phyloP scores from a whole-genome alignment of 2,329 filamentous ascomycete species.

The Botrytis elliptica region DNA sequence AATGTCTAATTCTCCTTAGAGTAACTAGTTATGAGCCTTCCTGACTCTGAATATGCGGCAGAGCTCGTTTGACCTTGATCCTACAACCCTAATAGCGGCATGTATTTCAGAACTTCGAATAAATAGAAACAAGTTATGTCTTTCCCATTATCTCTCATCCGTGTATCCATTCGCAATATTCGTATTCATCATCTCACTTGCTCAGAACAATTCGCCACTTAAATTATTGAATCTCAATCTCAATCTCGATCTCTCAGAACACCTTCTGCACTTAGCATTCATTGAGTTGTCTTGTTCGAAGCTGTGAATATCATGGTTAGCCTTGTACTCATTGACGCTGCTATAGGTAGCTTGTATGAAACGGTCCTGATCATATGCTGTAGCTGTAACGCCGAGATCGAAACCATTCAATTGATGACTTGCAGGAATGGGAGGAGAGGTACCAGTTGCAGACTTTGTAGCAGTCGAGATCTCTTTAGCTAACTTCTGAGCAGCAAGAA shows the following conservation, averaged over 20 bases:
- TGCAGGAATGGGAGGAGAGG: background rate
- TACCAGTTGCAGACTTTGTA: background rate
- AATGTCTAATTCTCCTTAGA: background rate
- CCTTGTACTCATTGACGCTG: background rate
- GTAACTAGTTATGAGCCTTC: background rate
- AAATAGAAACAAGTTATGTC: background rate
- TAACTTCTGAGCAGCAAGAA: background rate
- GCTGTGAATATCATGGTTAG: background rate
- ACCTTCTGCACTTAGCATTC: background rate
- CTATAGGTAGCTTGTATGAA: background rate
- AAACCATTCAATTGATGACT: background rate
- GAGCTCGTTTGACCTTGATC: background rate
- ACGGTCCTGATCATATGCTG: background rate
- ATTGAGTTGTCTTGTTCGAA: background rate
- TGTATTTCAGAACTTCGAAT: background rate
- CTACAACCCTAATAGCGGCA: background rate
- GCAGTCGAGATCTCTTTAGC: background rate
- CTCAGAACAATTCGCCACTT: background rate
- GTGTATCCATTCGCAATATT: background rate
- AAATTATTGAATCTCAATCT: background rate
- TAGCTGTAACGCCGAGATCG: background rate
- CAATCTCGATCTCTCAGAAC: background rate
- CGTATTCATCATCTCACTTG: background rate
- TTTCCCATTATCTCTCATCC: background rate
- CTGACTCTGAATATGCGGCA: background rate